Base-by-base conservation (phyloP, 2,329 filamentous ascomycete species). In the Beauveria bassiana region DNA sequence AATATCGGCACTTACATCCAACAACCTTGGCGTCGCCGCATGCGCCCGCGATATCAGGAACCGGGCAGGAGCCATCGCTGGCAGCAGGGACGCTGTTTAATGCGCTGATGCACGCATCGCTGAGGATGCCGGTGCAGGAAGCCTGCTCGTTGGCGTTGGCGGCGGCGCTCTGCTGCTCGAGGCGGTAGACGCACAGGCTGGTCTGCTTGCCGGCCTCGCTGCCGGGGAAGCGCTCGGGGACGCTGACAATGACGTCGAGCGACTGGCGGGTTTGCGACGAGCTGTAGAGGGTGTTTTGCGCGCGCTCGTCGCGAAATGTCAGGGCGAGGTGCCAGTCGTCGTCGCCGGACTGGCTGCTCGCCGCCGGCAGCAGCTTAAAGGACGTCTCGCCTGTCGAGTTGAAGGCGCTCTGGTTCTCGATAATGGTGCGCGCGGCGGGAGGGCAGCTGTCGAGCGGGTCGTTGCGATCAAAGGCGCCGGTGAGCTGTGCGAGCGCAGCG, bases 331-430 rank as follows among this genome's bases (percentile, higher is more conserved):
- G 43, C 61, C 61, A 62, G 28, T 49, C 43, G 8, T 53, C 26
- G 5, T 26, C 5, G 24, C 3, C 2, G 12, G 54, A 20, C 45
- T 49, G 54, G 22, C 20, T 16, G 24, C 26, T 22, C 20, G 20
- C 20, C 20, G 20, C 26, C 6, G 26, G 26, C 20, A 22, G 38
- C 14, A 53, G 46, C 42, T 22, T 22, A 9, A 58, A 53, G 14
- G 53, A 7, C 12, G 53, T 24, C 54, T 57, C 54, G 61, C 61
- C 61, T 6, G 61, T 62, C 40, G 61, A 57, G 61, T 62, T 62
- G 54, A 62, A 58, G 47, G 52, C 38, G 53, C 28, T 43, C 16
- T 49, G 7, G 43, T n/a, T 6, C 28, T 24, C 16, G 18, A 51
- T 51, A 4, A 61, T 28, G 31, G 59, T 16, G 22, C 22, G 28